Evolutionary conservation across 2,329 filamentous ascomycete genomes (phyloP), one percentile per base, ranked within the genome.

Genomic region (Pestalotiopsis sp.): DNA sequence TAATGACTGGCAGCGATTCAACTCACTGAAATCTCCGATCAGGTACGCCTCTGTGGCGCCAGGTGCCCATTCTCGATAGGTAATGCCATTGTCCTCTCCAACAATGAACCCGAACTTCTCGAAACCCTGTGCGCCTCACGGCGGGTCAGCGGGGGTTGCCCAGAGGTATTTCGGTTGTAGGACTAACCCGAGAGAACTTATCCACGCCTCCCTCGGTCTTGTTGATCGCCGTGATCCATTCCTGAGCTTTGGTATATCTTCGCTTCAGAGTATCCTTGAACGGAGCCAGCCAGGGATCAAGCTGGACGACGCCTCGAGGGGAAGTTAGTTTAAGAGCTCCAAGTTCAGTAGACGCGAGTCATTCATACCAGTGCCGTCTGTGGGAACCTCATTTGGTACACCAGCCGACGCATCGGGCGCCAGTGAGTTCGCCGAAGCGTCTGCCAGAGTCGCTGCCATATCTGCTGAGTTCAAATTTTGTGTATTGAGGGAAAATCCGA

Each of bases 41-140:
- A 99, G 86, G 78, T 90, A 94, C 63, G 96, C 96, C 75, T 92
- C 86, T 55, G 89, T 84, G 66, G 94, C 95, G 83, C 94, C 97
- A 30, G 96, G 94, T 1, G 96, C 96, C 96, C 96, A 99, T 86
- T 99, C 96, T 73, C 94, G 88, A 81, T 99, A 99, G 68, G 86
- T 85, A 72, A 99, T 94, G 79, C 94, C 94, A 78, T 93, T 93
- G 75, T 97, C 90, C 66, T 88, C 83, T 76, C 91, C 86, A 69
- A 96, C 90, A 73, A 93, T 94, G 80, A 99, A 89, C 67, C 96
- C 96, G 76, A 92, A 97, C 70, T 86, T 91, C 76, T 98, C 94
- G 70, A 89, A 92, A 58, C 96, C 95, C 93, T 97, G 72, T 20
- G 66, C 63, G 65, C 39, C 57, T 64, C 48, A 13, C 52, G 44